These are phyloP conservation scores for Pharnaceum exiguum DNA, from an alignment of 148 eudicot species.

Conservation along the genomic window DNA sequence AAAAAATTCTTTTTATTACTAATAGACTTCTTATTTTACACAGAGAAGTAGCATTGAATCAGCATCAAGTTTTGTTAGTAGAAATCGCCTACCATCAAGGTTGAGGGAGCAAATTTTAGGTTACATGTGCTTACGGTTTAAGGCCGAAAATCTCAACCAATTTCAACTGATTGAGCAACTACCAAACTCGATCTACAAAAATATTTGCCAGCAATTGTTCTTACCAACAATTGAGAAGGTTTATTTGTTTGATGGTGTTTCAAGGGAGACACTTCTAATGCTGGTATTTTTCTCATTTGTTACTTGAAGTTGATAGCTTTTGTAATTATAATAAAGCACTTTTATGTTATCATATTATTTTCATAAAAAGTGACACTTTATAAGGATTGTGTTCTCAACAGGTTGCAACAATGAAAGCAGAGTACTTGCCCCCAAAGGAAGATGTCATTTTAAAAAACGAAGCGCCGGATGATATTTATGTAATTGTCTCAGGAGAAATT, in stretches of 20 bases:
- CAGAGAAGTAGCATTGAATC: constrained; percentile 77
- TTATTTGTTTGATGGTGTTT: constrained; percentile 59
- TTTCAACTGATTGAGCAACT: constrained; percentile 69
- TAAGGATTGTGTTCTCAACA: constrained; percentile 16
- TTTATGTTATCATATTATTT: no score
- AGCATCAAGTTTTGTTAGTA: constrained; percentile 63
- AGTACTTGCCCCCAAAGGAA: constrained; percentile 85
- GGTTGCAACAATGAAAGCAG: constrained; percentile 81
- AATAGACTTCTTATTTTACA: background rate
- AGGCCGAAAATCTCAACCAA: constrained; percentile 86
- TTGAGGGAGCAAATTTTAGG: constrained; percentile 73
- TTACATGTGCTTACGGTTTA: constrained; percentile 82
- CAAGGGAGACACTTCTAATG: constrained; percentile 54
- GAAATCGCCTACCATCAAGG: constrained; percentile 69
- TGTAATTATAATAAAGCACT: no score
- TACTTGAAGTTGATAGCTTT: no score
- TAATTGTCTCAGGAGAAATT: constrained; percentile 78
- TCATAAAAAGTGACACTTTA: no score
- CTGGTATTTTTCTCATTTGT: constrained; percentile 35
- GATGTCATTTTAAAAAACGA: constrained; percentile 76
- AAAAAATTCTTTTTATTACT: no score
- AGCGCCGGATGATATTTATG: constrained; percentile 66
- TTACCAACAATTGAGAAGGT: constrained; percentile 57
- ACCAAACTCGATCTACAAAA: constrained; percentile 64
- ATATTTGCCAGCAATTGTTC: constrained; percentile 68